phyloP scores from a whole-genome alignment of 176 grass and related monocot species.

The Poa pratensis region DNA sequence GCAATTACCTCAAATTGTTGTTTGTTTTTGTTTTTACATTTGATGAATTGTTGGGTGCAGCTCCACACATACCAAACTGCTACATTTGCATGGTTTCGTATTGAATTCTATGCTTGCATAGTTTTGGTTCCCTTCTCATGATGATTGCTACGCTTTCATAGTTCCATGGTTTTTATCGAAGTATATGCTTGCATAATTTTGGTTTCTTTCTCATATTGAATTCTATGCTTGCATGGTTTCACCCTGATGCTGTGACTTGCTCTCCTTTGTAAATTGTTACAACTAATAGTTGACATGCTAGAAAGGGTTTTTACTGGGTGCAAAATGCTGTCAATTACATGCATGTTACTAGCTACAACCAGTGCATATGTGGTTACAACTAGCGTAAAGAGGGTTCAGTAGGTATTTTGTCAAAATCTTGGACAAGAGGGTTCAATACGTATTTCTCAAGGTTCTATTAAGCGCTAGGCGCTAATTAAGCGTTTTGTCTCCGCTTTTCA shows the following conservation, averaged over 20 bases:
- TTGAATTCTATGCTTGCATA: neutral
- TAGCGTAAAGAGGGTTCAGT: neutral
- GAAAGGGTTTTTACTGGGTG: neutral
- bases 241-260: neutral
- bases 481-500: too few relatives aligned
- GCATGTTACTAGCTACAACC: neutral
- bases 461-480: too few relatives aligned
- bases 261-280: neutral
- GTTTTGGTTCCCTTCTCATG: neutral
- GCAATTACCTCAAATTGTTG: conserved; percentile 25
- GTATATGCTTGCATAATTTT: neutral
- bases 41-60: conserved; percentile 4
- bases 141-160: neutral
- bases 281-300: neutral
- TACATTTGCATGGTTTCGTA: too few relatives aligned
- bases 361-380: neutral
- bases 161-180: neutral
- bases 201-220: neutral
- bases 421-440: too few relatives aligned
- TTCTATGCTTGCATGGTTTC: neutral
- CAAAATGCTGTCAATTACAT: neutral
- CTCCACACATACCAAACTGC: neutral
- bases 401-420: neutral
- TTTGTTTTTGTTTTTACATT: conserved; percentile 36
- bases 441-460: too few relatives aligned